Evolutionary conservation across 352 stramenopile genomes (phyloP).

Genomic region (Pythium phragmiticola): DNA sequence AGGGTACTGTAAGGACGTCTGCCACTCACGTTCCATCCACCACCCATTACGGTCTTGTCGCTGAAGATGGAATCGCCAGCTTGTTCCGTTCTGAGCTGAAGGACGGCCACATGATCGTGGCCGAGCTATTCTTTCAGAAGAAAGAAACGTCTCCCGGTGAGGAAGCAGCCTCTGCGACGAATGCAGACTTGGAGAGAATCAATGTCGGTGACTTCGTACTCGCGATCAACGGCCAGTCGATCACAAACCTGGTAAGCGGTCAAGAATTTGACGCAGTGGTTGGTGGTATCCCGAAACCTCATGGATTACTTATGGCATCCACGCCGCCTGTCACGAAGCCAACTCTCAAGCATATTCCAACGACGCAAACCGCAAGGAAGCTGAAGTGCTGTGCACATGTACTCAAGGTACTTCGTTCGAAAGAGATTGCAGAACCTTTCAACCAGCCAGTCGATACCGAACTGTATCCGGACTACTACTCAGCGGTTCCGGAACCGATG

Average conservation of each 20-base stretch:
- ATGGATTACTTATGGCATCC: conserved; percentile 64
- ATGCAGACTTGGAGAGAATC: conserved; percentile 11
- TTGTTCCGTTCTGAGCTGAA: conserved; percentile 25
- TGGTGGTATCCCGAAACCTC: conserved; percentile 21
- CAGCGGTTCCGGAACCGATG: conserved; percentile 76
- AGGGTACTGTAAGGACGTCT: neutral
- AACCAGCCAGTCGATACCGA: conserved; percentile 84
- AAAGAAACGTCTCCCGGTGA: neutral
- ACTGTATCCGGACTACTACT: conserved; percentile 84
- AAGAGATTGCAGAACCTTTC: conserved; percentile 77
- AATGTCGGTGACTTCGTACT: conserved; percentile 21
- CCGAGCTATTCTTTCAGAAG: conserved; percentile 16
- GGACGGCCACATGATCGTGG: conserved; percentile 49
- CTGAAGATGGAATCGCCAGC: conserved; percentile 32
- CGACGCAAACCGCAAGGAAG: conserved; percentile 51
- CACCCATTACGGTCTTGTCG: conserved; percentile 44
- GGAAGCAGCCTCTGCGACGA: conserved; percentile 4
- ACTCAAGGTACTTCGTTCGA: conserved; percentile 70
- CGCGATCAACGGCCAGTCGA: conserved; percentile 21
- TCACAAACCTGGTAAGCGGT: neutral
- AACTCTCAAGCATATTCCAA: conserved; percentile 57
- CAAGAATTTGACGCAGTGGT: conserved; percentile 9
- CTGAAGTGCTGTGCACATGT: conserved; percentile 72
- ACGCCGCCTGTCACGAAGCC: conserved; percentile 40
- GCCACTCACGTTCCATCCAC: neutral